These are phyloP conservation scores for Gleditsia sinensis DNA, from an alignment of 306 rosid species.

Conservation along the genomic window DNA sequence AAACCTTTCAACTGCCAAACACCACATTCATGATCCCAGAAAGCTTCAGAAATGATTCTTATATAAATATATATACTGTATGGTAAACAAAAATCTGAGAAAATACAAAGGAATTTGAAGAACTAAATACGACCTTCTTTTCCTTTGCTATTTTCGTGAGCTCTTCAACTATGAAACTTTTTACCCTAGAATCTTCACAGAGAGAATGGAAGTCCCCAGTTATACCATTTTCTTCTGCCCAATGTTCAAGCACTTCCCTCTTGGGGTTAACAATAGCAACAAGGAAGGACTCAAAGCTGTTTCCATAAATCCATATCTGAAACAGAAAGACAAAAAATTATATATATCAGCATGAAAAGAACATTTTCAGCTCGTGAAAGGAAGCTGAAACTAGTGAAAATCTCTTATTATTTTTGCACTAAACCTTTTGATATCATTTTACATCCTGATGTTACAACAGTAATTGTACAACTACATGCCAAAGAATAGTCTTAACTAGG, in stretches of 20 bases:
- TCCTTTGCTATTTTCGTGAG: conserved; percentile 74
- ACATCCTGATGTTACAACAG: background rate
- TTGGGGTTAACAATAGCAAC: conserved; percentile 80
- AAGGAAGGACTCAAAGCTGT: conserved; percentile 93
- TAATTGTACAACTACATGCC: conserved; percentile 6
- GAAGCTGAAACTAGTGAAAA: conserved; percentile 13
- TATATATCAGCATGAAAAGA: conserved; percentile 19
- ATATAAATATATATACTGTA: background rate
- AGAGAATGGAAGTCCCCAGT: conserved; percentile 69
- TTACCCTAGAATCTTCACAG: conserved; percentile 69
- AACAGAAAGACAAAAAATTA: conserved; percentile 22
- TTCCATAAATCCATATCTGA: conserved; percentile 96
- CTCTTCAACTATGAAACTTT: conserved; percentile 65
- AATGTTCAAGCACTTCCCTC: conserved; percentile 61
- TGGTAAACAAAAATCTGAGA: background rate
- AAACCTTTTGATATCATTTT: conserved; percentile 25
- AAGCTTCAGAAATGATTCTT: conserved; percentile 34
- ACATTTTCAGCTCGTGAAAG: conserved; percentile 27
- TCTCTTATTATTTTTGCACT: background rate
- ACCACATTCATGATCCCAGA: conserved; percentile 30
- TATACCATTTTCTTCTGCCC: conserved; percentile 84
- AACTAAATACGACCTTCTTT: conserved; percentile 64
- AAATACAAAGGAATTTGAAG: background rate
- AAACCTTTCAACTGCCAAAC: conserved; percentile 87
- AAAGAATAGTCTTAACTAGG: conserved; percentile 14